These are phyloP conservation scores for Mycena indigotica DNA, from an alignment of 768 basidiomycete genomes.

Conservation along the genomic window DNA sequence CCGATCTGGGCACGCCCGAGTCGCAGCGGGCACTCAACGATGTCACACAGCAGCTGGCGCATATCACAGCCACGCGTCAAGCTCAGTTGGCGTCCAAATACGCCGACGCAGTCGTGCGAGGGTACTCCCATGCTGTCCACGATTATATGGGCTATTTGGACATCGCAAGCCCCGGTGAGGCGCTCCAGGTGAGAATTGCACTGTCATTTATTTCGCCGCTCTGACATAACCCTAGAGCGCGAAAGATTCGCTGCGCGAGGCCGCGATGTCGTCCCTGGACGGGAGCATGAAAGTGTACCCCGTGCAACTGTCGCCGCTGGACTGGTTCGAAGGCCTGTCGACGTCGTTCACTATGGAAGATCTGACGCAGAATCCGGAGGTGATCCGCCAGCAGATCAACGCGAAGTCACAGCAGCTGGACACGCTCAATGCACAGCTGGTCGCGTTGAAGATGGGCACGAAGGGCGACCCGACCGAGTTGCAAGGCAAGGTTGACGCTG, in stretches of 20 bases:
- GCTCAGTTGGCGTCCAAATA: conserved; percentile 31
- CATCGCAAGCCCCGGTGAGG: conserved; percentile 25
- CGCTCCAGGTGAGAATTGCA: conserved; percentile 17
- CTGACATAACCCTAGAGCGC: conserved; percentile 21
- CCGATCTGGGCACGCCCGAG: not conserved
- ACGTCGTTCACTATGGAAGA: conserved; percentile 33
- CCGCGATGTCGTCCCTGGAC: conserved; percentile 30
- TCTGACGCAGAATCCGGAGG: conserved; percentile 26
- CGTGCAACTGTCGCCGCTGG: conserved; percentile 29
- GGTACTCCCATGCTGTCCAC: conserved; percentile 29
- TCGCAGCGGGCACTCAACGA: conserved; percentile 20
- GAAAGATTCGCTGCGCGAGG: conserved; percentile 31
- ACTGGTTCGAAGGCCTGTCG: conserved; percentile 32
- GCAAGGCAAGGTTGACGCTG: conserved; percentile 19
- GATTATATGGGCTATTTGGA: conserved; percentile 32
- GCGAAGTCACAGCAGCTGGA: conserved; percentile 29
- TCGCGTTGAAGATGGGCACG: conserved; percentile 17
- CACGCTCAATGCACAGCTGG: conserved; percentile 26
- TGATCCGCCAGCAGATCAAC: conserved; percentile 28
- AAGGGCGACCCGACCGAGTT: conserved; percentile 21
- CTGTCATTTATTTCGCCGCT: not conserved
- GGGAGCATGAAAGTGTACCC: conserved; percentile 30
- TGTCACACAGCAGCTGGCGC: conserved; percentile 28
- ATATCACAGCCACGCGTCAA: conserved; percentile 29
- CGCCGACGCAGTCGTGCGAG: conserved; percentile 32